phyloP scores from a whole-genome alignment of 1,139 yeast species.

The Blastobotrys proliferans region DNA sequence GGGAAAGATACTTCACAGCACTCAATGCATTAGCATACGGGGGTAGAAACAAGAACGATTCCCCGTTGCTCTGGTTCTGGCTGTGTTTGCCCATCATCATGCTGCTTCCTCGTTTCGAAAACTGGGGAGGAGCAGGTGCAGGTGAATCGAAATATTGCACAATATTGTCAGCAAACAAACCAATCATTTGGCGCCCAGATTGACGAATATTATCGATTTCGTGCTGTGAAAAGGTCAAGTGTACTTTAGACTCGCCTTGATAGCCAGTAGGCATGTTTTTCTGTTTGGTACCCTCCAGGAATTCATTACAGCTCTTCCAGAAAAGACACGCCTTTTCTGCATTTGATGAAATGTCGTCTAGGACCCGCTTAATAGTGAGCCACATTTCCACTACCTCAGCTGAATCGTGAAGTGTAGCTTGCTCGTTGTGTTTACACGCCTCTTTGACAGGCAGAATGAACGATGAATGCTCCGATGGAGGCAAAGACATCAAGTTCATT shows the following conservation, averaged over 20 bases:
- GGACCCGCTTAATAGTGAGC: slow-evolving; percentile 45
- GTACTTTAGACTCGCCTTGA: slow-evolving; percentile 39
- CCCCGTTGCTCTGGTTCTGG: slow-evolving; percentile 1
- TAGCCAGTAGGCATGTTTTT: slow-evolving; percentile 41
- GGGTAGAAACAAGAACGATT: slow-evolving; percentile 53
- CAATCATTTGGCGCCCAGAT: slow-evolving; percentile 27
- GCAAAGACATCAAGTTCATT: slow-evolving; percentile 29
- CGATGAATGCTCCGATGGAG: slow-evolving; percentile 26
- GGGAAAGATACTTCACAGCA: slow-evolving; percentile 46
- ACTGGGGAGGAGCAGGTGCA: neutral
- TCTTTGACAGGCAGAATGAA: slow-evolving; percentile 21
- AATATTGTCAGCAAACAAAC: slow-evolving; percentile 26
- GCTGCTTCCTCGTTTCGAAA: neutral
- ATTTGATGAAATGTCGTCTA: slow-evolving; percentile 39
- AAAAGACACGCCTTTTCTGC: slow-evolving; percentile 39
- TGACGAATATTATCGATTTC: slow-evolving; percentile 29
- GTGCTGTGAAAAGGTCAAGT: slow-evolving; percentile 29
- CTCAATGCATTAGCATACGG: slow-evolving; percentile 58
- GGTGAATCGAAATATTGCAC: slow-evolving; percentile 29
- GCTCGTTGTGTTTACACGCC: slow-evolving; percentile 12
- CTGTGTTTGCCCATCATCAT: neutral
- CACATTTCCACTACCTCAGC: slow-evolving; percentile 51
- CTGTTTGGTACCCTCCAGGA: slow-evolving; percentile 45
- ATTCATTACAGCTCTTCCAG: slow-evolving; percentile 46
- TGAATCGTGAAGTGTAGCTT: slow-evolving; percentile 37